phyloP scores from a whole-genome alignment of 805 yeast species.

The Blastobotrys chiropterorum region DNA sequence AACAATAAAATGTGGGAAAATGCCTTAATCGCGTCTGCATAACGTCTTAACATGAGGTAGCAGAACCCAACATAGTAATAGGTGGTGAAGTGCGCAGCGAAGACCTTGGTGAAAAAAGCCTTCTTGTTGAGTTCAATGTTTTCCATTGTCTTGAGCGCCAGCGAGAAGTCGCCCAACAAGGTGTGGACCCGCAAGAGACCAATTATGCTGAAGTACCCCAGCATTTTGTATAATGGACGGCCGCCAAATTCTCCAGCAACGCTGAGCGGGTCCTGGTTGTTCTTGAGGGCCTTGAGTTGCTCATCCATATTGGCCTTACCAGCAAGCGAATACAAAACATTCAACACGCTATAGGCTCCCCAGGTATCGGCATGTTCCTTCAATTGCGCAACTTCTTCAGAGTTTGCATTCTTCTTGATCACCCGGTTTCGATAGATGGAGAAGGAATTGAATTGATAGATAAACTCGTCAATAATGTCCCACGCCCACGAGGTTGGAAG shows the following conservation, averaged over 20 bases:
- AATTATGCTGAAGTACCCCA: conserved; percentile 44
- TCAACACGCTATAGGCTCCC: conserved; percentile 43
- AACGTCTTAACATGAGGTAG: conserved; percentile 45
- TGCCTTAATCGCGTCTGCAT: conserved; percentile 44
- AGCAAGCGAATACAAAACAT: conserved; percentile 42
- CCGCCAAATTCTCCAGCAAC: conserved; percentile 42
- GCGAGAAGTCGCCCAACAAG: conserved; percentile 42
- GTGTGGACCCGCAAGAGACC: conserved; percentile 47
- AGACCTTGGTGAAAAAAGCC: conserved; percentile 42
- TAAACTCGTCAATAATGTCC: conserved; percentile 49
- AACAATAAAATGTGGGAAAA: conserved; percentile 42
- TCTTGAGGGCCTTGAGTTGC: conserved; percentile 33
- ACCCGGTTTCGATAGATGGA: conserved; percentile 37
- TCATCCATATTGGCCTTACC: conserved; percentile 37
- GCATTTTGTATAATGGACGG: conserved; percentile 38
- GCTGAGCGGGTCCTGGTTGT: conserved; percentile 25
- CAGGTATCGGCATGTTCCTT: conserved; percentile 38
- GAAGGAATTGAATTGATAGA: conserved; percentile 45
- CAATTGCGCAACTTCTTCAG: conserved; percentile 34
- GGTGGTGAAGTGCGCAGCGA: conserved; percentile 46
- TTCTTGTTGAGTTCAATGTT: conserved; percentile 41
- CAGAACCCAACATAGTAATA: conserved; percentile 48
- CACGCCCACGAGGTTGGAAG: conserved; percentile 45
- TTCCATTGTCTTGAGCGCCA: conserved; percentile 45
- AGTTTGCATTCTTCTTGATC: conserved; percentile 27